Base-by-base conservation (phyloP, 495 filamentous ascomycete genomes). In the Penicillium egyptiacum region DNA sequence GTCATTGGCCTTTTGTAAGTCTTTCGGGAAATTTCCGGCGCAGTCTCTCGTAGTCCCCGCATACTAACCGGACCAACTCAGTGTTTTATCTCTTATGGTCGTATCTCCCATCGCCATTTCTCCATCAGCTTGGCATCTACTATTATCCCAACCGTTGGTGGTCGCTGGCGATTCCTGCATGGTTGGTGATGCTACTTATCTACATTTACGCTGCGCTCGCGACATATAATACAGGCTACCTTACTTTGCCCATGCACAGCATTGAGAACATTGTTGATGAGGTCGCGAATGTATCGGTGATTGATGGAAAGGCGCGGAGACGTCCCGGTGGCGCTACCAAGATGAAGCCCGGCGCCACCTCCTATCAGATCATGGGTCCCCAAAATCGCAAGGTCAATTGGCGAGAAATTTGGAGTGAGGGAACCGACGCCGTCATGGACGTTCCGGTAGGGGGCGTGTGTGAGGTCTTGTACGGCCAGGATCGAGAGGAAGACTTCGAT, bases 131-230 rank as follows among this genome's bases (percentile, higher is more conserved):
- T 26, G 93, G 94, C 9, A 95, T 98, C 48, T 87, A 91, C 76
- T 98, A 98, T 78, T 98, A 96, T 60, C 94, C 95, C 3, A 89
- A 96, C 68, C 86, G 94, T 22, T 98, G 94, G 94, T 98, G 94
- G 94, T 88, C 88, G 28, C 79, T 98, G 10, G 94, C 94, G 1
- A 84, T 97, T 16, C 94, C 94, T 1, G 83, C 86, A 3, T 98
- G 90, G 75, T 74, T 97, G 43, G 93, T 97, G 46, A 93, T 96
- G 84, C 68, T 81, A 22, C 79, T 97, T 16, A 82, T 94, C 19
- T 98, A 94, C 70, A 93, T 98, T 54, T 99, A 96, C 72, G 86
- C 96, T 16, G 94, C 95, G 40, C 80, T 99, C 30, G 92, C 94
- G 40, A 81, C 81, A 28, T 98, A 96, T 70, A 99, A 99, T 68